Conservation (phyloP, 202 grass and related monocot genomes). For the Alloteropsis angusta region DNA sequence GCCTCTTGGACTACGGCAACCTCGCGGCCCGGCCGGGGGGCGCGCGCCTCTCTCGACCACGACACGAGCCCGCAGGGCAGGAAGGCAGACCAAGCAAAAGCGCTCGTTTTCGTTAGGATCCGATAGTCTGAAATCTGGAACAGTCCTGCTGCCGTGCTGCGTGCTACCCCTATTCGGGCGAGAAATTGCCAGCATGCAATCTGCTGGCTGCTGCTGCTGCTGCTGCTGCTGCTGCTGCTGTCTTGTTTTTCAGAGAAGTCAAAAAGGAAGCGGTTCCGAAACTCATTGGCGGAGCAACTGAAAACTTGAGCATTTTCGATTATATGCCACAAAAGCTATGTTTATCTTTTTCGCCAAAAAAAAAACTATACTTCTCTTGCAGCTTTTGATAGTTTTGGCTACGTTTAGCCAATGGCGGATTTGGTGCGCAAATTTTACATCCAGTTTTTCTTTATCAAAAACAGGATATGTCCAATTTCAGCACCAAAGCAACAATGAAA, state of each 20-base stretch:
- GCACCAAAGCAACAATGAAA: background rate
- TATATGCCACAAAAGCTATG: background rate
- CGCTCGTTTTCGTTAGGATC: background rate
- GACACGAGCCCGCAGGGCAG: background rate
- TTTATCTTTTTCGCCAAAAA: too few species aligned
- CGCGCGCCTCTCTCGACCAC: slow-evolving; percentile 25
- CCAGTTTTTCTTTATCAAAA: background rate
- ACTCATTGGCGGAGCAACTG: background rate
- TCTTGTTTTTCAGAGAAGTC: background rate
- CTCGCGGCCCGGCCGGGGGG: background rate
- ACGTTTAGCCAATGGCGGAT: background rate
- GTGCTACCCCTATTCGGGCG: background rate
- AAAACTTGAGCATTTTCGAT: background rate
- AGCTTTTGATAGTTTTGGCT: background rate
- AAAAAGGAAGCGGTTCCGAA: background rate
- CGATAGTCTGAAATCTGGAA: background rate
- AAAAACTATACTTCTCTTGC: background rate
- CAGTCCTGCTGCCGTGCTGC: background rate
- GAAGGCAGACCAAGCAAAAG: background rate
- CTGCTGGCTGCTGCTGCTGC: background rate
- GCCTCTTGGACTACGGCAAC: slow-evolving; percentile 30
- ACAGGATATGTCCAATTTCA: background rate
- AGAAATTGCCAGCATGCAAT: background rate
- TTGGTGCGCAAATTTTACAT: background rate
- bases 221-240: background rate